Conservation (phyloP, 1,284 basidiomycete genomes). For the Athelia psychrophila region DNA sequence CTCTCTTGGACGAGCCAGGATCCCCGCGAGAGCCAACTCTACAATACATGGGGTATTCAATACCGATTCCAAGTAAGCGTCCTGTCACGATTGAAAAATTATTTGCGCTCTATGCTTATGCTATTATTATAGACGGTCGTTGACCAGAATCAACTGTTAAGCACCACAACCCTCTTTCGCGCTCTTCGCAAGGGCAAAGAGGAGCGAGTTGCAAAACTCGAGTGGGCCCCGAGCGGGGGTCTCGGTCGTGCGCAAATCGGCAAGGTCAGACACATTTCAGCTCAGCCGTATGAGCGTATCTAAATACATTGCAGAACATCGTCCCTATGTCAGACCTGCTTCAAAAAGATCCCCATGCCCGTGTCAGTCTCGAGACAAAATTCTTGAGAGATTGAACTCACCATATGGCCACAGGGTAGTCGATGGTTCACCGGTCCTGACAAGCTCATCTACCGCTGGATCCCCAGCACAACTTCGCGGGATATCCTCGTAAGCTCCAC, state of each 20-base stretch:
- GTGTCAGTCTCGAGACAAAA: constrained; percentile 39
- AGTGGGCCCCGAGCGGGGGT: constrained; percentile 76
- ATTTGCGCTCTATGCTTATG: not conserved
- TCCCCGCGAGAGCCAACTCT: constrained; percentile 76
- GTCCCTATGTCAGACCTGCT: constrained; percentile 79
- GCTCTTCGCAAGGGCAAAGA: constrained; percentile 76
- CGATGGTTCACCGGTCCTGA: constrained; percentile 78
- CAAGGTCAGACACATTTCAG: constrained; percentile 47
- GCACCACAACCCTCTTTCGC: constrained; percentile 72
- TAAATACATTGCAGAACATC: constrained; percentile 48
- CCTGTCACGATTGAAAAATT: constrained; percentile 9
- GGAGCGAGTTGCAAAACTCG: constrained; percentile 80
- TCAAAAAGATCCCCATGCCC: constrained; percentile 56
- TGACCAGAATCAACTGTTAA: constrained; percentile 57
- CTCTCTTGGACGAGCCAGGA: constrained; percentile 85
- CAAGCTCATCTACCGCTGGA: constrained; percentile 75
- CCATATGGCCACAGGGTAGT: constrained; percentile 42
- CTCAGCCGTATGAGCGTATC: constrained; percentile 6
- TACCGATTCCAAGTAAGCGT: constrained; percentile 72
- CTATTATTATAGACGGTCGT: constrained; percentile 56
- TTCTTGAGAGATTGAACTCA: constrained; percentile 15
- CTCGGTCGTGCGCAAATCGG: constrained; percentile 80
- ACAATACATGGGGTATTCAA: constrained; percentile 74
- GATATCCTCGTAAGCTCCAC: constrained; percentile 62
- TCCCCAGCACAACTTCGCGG: constrained; percentile 51